These are phyloP conservation scores for Hymenoscyphus linearis DNA, from an alignment of 2,329 filamentous ascomycete genomes.

Conservation along the genomic window DNA sequence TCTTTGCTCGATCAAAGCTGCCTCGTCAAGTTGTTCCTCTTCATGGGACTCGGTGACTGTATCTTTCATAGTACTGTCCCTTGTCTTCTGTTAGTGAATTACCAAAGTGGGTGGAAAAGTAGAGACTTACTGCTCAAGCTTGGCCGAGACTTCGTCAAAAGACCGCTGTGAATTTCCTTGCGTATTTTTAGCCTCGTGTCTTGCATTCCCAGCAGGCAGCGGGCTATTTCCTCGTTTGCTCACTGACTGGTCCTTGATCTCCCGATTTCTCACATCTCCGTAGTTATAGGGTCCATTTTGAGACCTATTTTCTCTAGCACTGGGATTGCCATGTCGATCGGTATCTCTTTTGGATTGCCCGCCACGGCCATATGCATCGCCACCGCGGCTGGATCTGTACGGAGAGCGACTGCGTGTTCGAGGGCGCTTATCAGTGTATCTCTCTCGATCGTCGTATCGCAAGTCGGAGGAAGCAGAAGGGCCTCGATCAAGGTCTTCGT, in stretches of 20 bases:
- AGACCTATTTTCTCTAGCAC: constrained; percentile 9
- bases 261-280: constrained; percentile 42
- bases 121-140: constrained; percentile 33
- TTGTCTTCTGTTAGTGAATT: constrained; percentile 15
- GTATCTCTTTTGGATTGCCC: constrained; percentile 21
- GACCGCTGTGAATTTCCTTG: constrained; percentile 52
- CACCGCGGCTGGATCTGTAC: constrained; percentile 34
- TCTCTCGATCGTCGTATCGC: constrained; percentile 46
- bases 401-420: constrained; percentile 49
- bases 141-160: constrained; percentile 36
- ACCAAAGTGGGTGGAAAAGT: constrained; percentile 3
- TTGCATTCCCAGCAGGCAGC: constrained; percentile 53
- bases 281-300: constrained; percentile 30
- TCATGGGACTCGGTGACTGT: constrained; percentile 42
- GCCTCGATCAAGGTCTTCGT: constrained; percentile 51
- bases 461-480: constrained; percentile 28
- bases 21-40: constrained; percentile 67
- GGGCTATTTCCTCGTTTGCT: constrained; percentile 58
- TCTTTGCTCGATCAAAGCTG: constrained; percentile 76
- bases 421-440: constrained; percentile 44
- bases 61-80: constrained; percentile 26
- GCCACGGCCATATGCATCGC: constrained; percentile 7
- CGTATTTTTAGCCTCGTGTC: constrained; percentile 63
- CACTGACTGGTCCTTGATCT: constrained; percentile 53
- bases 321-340: constrained; percentile 15